These are phyloP conservation scores for Acanthamoeba sp. DNA, from an alignment of 208 protist species.

Conservation along the genomic window DNA sequence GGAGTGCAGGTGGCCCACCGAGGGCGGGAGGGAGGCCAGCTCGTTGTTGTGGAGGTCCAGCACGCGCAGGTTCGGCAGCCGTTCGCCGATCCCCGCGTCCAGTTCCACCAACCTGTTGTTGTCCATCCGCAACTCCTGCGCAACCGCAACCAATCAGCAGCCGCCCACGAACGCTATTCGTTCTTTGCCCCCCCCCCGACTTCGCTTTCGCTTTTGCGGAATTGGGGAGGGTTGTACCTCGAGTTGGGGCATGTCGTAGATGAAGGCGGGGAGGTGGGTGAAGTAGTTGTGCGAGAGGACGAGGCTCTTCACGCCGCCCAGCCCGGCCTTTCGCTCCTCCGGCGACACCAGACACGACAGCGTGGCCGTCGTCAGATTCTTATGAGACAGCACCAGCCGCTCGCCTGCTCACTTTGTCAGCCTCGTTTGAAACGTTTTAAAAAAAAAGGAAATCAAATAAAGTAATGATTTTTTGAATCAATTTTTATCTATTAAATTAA, in stretches of 20 bases:
- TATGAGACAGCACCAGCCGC: constrained; percentile 29
- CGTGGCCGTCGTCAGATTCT: constrained; percentile 34
- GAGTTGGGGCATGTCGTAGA: constrained; percentile 49
- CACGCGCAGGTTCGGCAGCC: constrained; percentile 35
- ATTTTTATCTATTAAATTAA: too few species aligned
- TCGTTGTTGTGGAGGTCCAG: constrained; percentile 53
- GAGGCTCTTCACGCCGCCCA: background rate
- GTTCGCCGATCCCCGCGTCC: background rate
- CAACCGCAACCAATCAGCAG: background rate
- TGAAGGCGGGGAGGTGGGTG: background rate
- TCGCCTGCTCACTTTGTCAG: too few species aligned
- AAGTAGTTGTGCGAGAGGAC: constrained; percentile 34
- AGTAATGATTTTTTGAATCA: too few species aligned
- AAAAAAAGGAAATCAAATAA: background rate
- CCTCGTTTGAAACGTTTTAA: background rate
- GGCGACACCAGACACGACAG: constrained; percentile 15
- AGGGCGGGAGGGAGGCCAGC: constrained; percentile 2
- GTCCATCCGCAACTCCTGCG: constrained; percentile 40
- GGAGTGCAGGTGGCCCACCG: background rate
- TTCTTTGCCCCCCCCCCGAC: too few species aligned
- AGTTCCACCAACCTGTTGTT: constrained; percentile 32
- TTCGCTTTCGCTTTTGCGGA: too few species aligned
- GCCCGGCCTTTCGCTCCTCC: constrained; percentile 4
- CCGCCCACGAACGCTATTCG: background rate
- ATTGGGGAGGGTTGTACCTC: too few species aligned